Conservation (phyloP, 169 alveolate genomes). For the Cryptosporidium canis region DNA sequence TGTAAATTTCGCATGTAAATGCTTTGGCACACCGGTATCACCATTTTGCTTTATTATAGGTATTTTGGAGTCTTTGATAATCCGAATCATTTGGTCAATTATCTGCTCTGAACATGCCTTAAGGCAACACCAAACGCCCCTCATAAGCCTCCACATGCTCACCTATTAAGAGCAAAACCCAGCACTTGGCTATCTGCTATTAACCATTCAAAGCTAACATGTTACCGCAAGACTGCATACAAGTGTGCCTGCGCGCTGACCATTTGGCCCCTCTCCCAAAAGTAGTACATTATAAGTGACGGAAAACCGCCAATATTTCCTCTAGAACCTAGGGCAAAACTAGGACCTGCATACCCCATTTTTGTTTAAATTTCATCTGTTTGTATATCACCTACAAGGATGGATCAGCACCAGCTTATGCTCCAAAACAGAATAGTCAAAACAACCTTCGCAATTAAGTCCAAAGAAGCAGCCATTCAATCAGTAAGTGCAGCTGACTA, state of each 20-base stretch:
- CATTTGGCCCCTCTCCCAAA: background rate
- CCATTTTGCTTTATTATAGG: background rate
- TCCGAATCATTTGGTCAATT: too few species aligned
- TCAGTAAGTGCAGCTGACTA: conserved; percentile 15
- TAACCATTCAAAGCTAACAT: background rate
- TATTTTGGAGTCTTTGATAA: too few species aligned
- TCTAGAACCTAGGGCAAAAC: background rate
- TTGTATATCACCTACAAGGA: background rate
- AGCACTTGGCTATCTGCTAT: background rate
- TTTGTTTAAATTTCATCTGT: background rate
- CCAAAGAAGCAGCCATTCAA: conserved; percentile 70
- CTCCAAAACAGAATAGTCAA: conserved; percentile 66
- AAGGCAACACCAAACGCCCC: too few species aligned
- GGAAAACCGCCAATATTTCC: background rate
- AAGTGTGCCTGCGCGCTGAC: background rate
- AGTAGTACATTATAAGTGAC: background rate
- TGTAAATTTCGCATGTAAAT: conserved; percentile 1
- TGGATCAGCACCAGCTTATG: conserved; percentile 58
- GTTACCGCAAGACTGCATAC: background rate
- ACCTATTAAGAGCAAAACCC: background rate
- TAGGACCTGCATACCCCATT: background rate
- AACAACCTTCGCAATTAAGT: conserved; percentile 65
- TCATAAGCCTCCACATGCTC: too few species aligned
- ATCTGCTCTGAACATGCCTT: too few species aligned
- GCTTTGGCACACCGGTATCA: background rate